Conservation (phyloP, 2,329 filamentous ascomycete species). For the Neobulgaria alba region DNA sequence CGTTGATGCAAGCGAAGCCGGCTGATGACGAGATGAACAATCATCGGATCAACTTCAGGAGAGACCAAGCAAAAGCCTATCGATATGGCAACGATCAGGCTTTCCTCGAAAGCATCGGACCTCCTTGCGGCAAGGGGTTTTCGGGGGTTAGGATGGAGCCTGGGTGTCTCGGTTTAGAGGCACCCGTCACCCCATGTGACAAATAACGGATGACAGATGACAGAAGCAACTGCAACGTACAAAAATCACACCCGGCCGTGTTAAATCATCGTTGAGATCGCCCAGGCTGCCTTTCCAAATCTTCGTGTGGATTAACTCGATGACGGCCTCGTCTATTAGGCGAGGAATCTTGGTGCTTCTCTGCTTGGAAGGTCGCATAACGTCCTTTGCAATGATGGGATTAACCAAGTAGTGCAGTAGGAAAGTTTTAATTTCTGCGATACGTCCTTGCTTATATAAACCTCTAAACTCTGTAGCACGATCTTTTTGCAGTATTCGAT, state of each 20-base stretch:
- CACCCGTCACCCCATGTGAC: too few species aligned
- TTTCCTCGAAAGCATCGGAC: too few species aligned
- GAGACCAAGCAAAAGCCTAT: too few species aligned
- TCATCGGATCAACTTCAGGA: too few species aligned
- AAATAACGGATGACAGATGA: too few species aligned
- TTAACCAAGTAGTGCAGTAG: conserved; percentile 95
- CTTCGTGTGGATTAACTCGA: conserved; percentile 81
- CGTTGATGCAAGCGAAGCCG: too few species aligned
- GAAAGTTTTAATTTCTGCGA: conserved; percentile 86
- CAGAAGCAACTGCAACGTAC: conserved; percentile 88
- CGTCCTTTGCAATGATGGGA: conserved; percentile 90
- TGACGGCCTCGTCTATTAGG: conserved; percentile 76
- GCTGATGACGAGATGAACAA: too few species aligned
- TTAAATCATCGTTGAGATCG: conserved; percentile 73
- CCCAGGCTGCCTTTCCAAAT: conserved; percentile 85
- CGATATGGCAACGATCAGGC: too few species aligned
- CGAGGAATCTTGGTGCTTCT: conserved; percentile 51
- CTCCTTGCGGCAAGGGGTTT: too few species aligned
- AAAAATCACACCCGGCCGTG: conserved; percentile 78
- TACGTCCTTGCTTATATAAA: conserved; percentile 69
- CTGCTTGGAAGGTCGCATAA: conserved; percentile 68
- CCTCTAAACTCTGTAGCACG: conserved; percentile 75
- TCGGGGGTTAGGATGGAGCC: too few species aligned
- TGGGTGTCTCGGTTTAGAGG: too few species aligned
- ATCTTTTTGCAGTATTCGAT: conserved; percentile 77